Base-by-base conservation (phyloP, 2,329 filamentous ascomycete species). In the Pseudogymnoascus sp. region DNA sequence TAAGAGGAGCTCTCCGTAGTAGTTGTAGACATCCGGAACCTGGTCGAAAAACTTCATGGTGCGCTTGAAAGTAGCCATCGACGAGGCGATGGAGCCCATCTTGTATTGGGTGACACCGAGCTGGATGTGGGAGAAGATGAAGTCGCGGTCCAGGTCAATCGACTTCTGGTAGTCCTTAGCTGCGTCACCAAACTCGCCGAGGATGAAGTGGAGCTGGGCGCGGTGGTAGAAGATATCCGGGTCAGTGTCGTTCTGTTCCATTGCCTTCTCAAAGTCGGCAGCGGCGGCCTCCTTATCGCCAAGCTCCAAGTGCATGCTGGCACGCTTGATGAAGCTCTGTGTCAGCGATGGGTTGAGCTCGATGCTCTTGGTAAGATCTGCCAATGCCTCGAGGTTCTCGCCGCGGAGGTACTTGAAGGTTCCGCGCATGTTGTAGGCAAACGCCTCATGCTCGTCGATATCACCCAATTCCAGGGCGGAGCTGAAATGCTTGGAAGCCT, bases 111-210 rank as follows among this genome's bases (percentile, higher is more conserved):
- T 99, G 61, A 99, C 94, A 75, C 94, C 94, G 47, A 99, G 90
- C 78, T 99, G 94, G 72, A 99, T 99, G 79, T 99, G 94, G 6
- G 93, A 97, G 84, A 96, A 99, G 79, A 99, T 99, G 77, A 99
- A 99, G 69, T 91, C 87, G 70, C 86, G 84, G 80, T 99, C 94
- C 31, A 99, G 84, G 71, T 99, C 94, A 72, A 99, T 99, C 2
- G 94, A 97, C 79, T 96, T 97, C 76, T 99, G 94, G 80, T 99
- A 99, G 79, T 99, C 94, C 80, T 95, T 96, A 65, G 94, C 92
- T 4, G 94, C 94, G 69, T 95, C 91, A 63, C 88, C 86, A 70
- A 96, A 96, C 74, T 97, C 93, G 63, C 88, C 87, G 71, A 96
- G 91, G 77, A 99, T 97, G 79, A 99, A 99, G 80, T 97, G 92